Percentiles rank a stretch among this genome's conserved stretches.
These are phyloP conservation scores for Massariosphaeria phaeospora DNA, from an alignment of 495 filamentous ascomycete species.

Conservation along the genomic window DNA sequence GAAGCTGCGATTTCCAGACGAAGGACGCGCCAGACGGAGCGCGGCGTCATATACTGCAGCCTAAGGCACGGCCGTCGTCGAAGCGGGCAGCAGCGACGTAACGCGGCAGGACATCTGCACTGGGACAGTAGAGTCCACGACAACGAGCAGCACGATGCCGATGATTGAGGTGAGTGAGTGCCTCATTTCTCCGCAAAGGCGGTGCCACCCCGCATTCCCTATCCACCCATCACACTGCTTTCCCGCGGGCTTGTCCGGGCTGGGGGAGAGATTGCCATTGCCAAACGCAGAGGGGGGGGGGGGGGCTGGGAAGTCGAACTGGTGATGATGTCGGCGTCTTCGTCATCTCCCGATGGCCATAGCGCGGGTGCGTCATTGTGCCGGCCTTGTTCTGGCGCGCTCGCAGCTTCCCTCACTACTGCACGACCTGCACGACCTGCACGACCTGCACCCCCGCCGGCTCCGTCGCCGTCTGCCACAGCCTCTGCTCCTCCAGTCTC, in stretches of 20 bases:
- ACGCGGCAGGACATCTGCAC: not conserved
- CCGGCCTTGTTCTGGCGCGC: not conserved
- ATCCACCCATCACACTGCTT: not conserved
- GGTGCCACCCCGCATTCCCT: not conserved
- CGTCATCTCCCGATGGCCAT: not conserved
- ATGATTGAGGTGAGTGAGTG: constrained; percentile 5
- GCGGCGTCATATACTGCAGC: not conserved
- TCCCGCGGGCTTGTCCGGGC: not conserved
- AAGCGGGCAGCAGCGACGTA: not conserved
- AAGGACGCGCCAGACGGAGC: too few species aligned
- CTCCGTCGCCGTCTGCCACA: not conserved
- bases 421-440: not conserved
- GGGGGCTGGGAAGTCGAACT: not conserved
- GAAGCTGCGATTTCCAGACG: too few species aligned
- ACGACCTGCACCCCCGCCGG: not conserved
- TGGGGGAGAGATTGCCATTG: too few species aligned
- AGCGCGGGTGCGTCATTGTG: not conserved
- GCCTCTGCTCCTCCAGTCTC: not conserved
- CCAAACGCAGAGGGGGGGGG: not conserved
- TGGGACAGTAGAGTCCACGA: not conserved
- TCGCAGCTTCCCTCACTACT: not conserved
- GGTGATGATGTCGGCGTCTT: constrained; percentile 11
- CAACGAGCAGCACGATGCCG: not conserved
- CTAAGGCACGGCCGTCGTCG: not conserved
- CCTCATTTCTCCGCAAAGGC: not conserved